Evolutionary conservation across 176 grass and related monocot species (phyloP), one percentile per base, ranked within the genome.

Genomic region (Canna indica): DNA sequence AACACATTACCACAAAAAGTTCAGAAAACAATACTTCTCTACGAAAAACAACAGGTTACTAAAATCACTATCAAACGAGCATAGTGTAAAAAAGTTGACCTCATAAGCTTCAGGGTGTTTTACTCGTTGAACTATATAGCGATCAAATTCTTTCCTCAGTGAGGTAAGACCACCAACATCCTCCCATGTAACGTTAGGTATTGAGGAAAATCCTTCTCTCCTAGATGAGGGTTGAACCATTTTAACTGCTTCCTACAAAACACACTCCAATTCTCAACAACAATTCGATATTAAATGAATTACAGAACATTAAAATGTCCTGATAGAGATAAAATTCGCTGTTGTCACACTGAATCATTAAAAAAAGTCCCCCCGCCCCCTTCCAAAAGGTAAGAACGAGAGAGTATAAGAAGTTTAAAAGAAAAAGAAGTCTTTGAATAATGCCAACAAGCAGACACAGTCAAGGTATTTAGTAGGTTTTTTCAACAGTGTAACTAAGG

Each of bases 191-290:
- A 97, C 82, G 52, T 92, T 90, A 75, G 94, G 94, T 67, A 92
- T 85, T 69, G 94, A 87, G 36, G 94, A 97, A 87, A 97, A 97
- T 70, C 94, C 94, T 90, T 97, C 94, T 78, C 94, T 90, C 87
- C 88, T 97, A 81, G 91, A 79, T 47, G 89, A 97, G 46, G 93
- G 94, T 75, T 92, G 89, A 79, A 97, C 86, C 82, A 92, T 75
- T 87, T 89, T 97, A 61, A 77, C 64, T 69, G 89, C 94, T 81
- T 87, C 86, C 89, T 97, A 54, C 34, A 85, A 47, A 13, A 18
- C 78, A 60, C 27, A 75, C 79, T 52, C 16, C 22, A 62, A 56
- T 1, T 16, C 9, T 38, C 5, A 12, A 38, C 8, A 18, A 47
- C 65, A 86, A 5, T 35, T 58, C 18, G 18, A 68, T 1, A 58